phyloP scores from a whole-genome alignment of 2,329 filamentous ascomycete species.

The Aotearoamyces nothofagi region DNA sequence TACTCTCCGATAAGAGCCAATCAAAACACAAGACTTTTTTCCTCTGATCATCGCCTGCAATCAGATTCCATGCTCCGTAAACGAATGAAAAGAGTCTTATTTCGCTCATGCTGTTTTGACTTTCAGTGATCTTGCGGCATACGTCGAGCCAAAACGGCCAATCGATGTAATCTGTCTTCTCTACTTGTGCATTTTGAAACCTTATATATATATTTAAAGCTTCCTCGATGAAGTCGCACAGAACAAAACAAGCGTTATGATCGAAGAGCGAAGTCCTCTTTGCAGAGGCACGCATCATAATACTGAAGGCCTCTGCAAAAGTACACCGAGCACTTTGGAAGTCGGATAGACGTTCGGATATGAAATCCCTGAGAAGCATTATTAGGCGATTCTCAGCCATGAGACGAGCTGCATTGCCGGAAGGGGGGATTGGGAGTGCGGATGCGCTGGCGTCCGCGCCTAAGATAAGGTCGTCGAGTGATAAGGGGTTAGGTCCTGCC shows the following conservation, averaged over 20 bases:
- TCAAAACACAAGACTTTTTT: constrained; percentile 45
- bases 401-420: constrained; percentile 41
- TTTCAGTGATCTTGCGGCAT: constrained; percentile 51
- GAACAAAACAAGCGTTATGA: constrained; percentile 55
- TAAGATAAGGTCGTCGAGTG: constrained; percentile 49
- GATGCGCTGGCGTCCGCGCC: constrained; percentile 43
- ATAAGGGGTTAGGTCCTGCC: constrained; percentile 35
- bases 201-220: constrained; percentile 46
- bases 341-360: constrained; percentile 42
- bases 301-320: constrained; percentile 48
- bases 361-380: constrained; percentile 53
- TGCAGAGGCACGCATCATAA: constrained; percentile 44
- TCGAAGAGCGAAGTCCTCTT: constrained; percentile 51
- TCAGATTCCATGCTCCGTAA: constrained; percentile 47
- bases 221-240: constrained; percentile 61
- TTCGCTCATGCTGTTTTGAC: constrained; percentile 58
- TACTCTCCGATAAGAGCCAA: constrained; percentile 43
- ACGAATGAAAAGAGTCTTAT: constrained; percentile 55
- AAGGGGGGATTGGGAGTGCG: constrained; percentile 36
- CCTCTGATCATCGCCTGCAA: constrained; percentile 36
- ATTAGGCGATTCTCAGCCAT: constrained; percentile 61
- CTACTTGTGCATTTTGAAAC: constrained; percentile 31
- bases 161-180: constrained; percentile 30
- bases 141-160: constrained; percentile 57
- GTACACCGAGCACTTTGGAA: constrained; percentile 36